Evolutionary conservation across 495 filamentous ascomycete species (phyloP), one percentile per base, ranked within the genome.

Genomic region (Neurospora sp.): DNA sequence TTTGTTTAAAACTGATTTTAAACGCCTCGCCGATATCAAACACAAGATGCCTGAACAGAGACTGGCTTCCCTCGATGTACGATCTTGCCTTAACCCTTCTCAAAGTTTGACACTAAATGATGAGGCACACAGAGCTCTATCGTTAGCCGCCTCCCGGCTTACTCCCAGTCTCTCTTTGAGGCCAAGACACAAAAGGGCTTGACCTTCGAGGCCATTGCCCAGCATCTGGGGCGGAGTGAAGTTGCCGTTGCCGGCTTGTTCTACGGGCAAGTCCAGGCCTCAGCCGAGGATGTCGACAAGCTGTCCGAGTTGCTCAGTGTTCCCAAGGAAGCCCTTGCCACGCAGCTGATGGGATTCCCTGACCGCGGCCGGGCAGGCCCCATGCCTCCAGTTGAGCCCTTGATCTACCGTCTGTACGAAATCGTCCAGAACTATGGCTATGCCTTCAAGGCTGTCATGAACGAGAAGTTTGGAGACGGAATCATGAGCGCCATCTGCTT

Each of bases 401-500:
- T 98, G 74, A 95, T 99, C 78, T 99, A 99, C 79, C 86, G 96
- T 0, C 80, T 99, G 72, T 99, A 93, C 82, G 96, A 99, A 86
- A 93, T 98, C 80, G 91, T 99, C 77, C 94, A 98, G 87, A 99
- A 97, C 79, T 99, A 98, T 79, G 96, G 96, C 7, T 96, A 96
- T 81, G 93, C 96, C 31, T 98, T 96, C 82, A 98, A 98, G 87
- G 95, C 94, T 8, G 86, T 99, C 9, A 80, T 99, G 81, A 99
- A 99, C 79, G 96, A 99, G 88, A 99, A 97, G 85, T 98, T 99
- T 83, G 96, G 96, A 0, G 96, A 99, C 82, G 96, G 96, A 0
- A 99, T 99, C 77, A 98, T 99, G 96, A 97, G 93, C 78, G 96
- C 95, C 0, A 97, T 99, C 79, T 88, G 90, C 8, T 99, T 99